A percentile compares a stretch with the other conserved stretches of the same genome.
Conservation (phyloP, 163 green algal genomes). For the Volvox carteri region DNA sequence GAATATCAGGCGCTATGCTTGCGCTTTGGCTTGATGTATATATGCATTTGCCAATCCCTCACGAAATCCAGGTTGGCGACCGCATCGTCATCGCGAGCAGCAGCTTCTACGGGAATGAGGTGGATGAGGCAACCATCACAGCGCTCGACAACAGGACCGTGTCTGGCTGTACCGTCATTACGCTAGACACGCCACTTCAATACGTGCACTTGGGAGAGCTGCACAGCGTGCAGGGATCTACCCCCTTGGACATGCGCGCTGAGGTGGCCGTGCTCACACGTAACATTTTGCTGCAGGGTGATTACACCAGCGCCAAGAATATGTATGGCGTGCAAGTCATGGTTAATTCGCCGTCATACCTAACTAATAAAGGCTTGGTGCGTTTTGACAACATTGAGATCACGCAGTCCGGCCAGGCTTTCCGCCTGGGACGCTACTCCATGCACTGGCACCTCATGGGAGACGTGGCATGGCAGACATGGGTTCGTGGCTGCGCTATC, state of each 20-base stretch:
- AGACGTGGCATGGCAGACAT: conserved; percentile 58
- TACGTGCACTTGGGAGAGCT: conserved; percentile 72
- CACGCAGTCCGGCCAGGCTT: conserved; percentile 66
- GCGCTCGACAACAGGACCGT: conserved; percentile 42
- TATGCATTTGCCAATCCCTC: too few species aligned
- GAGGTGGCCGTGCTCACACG: conserved; percentile 69
- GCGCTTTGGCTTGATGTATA: too few species aligned
- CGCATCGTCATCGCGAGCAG: conserved; percentile 72
- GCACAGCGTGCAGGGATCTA: conserved; percentile 37
- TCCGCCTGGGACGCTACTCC: conserved; percentile 77
- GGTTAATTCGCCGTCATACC: conserved; percentile 54
- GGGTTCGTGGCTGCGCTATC: conserved; percentile 67
- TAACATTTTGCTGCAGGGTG: conserved; percentile 53
- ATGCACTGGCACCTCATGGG: conserved; percentile 84
- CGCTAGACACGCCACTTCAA: conserved; percentile 50
- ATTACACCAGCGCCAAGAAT: conserved; percentile 42
- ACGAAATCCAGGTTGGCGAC: conserved; percentile 66
- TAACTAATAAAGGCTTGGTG: conserved; percentile 43
- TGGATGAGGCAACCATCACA: conserved; percentile 66
- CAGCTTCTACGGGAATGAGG: conserved; percentile 65
- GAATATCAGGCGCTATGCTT: too few species aligned
- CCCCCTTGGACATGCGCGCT: conserved; percentile 71
- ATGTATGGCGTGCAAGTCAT: conserved; percentile 66
- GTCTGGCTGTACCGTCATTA: conserved; percentile 40
- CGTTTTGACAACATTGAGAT: conserved; percentile 68